A percentile compares a stretch with the other conserved stretches of the same genome.
Conservation (phyloP, 1,284 basidiomycete genomes). For the Agroathelia rolfsii region DNA sequence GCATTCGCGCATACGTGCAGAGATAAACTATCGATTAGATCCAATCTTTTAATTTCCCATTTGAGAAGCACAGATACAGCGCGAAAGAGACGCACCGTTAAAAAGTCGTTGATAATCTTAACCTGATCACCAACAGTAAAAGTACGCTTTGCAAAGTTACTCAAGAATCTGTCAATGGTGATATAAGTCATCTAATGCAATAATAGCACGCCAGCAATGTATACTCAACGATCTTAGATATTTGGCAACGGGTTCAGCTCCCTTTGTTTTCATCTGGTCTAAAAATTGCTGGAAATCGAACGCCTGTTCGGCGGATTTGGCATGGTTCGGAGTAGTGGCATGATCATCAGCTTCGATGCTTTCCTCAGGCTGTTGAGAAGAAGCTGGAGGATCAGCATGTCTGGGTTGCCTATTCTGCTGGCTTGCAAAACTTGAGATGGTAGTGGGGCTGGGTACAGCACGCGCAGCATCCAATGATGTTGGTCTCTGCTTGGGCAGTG, state of each 20-base stretch:
- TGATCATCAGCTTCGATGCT: too few species aligned
- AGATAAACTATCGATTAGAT: conserved; percentile 61
- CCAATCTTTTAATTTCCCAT: conserved; percentile 8
- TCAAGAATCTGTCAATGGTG: conserved; percentile 57
- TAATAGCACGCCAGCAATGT: conserved; percentile 1
- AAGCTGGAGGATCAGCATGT: too few species aligned
- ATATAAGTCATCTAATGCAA: neutral
- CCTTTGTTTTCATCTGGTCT: conserved; percentile 80
- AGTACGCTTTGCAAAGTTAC: conserved; percentile 83
- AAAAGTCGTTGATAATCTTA: conserved; percentile 88
- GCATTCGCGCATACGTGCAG: conserved; percentile 73
- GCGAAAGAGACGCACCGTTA: conserved; percentile 49
- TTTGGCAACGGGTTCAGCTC: conserved; percentile 83
- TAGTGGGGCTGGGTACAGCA: conserved; percentile 39
- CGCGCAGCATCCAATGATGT: conserved; percentile 47
- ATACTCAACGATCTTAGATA: conserved; percentile 72
- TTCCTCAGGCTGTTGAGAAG: too few species aligned
- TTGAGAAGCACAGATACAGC: conserved; percentile 1
- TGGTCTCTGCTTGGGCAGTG: conserved; percentile 35
- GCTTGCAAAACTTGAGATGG: conserved; percentile 41
- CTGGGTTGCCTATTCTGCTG: conserved; percentile 29
- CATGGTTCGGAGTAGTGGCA: too few species aligned
- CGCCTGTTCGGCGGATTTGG: conserved; percentile 31
- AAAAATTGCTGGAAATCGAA: conserved; percentile 87
- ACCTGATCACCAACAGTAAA: conserved; percentile 88